Base-by-base conservation (phyloP, 106 monocot species). In the Dactylorhiza incarnata region DNA sequence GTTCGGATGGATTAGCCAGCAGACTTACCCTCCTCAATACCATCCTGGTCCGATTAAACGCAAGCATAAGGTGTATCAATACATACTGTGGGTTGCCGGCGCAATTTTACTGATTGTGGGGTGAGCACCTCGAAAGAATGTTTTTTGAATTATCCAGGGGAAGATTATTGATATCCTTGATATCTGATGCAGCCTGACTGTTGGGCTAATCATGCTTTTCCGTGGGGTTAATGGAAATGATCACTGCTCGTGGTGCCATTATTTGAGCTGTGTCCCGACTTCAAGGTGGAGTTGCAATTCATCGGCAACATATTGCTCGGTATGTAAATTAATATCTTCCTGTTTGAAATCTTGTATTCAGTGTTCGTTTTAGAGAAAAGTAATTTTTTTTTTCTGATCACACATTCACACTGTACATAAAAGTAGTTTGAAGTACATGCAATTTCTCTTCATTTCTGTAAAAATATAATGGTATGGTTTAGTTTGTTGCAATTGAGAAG, bases 11-110 rank as follows among this genome's bases (percentile, higher is more conserved):
- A 77, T 82, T 37, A 87, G 76, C 48, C 78, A 72, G 73, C 88
- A 88, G 56, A 78, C 51, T 50, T 43, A 79, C 77, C 79, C 78
- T 80, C 82, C 82, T 13, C 78, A 79, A 70, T 84, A 73, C 65
- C 62, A 75, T 52, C 46, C 48, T 26, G 67, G 82, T 49, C 5
- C 80, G 43, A 48, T 46, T 5, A 91, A 85, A 67, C 58, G 71
- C 49, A 91, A 84, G 71, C 79, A 80, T 74, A 91, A 84, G 81
- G 51, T 72, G 13, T 91, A 88, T 75, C 88, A 91, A 70, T 85
- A 85, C 69, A 48, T 86, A 45, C 73, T 91, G 14, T 82, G 77
- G 82, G 58, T 84, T 16, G 46, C 82, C 71, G 81, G 83, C 17
- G 79, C 79, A 4, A 63, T 86, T 14, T 5, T 81, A 20, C 63